Base-by-base conservation (phyloP, 768 basidiomycete species). In the Termitomyces sp. region DNA sequence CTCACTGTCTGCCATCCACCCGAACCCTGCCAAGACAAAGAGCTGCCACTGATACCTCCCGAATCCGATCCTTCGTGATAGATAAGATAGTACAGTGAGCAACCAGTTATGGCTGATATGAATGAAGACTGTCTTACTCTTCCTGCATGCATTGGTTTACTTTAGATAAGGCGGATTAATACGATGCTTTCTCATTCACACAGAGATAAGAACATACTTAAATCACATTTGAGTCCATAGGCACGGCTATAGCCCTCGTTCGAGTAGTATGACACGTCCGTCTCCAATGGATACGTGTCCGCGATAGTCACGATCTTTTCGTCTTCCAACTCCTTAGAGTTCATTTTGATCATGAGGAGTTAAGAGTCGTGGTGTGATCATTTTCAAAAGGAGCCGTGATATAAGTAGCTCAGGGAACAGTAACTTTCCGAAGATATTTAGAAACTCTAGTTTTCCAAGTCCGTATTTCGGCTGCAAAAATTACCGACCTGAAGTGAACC, bases 11-110 rank as follows among this genome's bases (percentile, higher is more conserved):
- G 75, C 77, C 42, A 76, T 60, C 78, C 80, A 80, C 54, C 79
- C 78, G 8, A 80, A 63, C 53, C 78, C 79, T 51, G 75, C 69
- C 10, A 81, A 68, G 23, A 72, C 23, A 63, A 81, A 80, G 37
- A 81, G 72, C 61, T 80, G 75, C 53, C 69, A 67, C 55, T 81
- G 80, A 67, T 81, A 81, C 42, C 71, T 72, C n/a, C 80, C 80
- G 35, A 77, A 81, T 45, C 80, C 78, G 46, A 81, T 78, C 57
- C 78, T 79, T 62, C 25, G 46, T 10, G 34, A 10, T 21, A 31
- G 7, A n/a, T 16, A n/a, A 59, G 53, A 50, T 31, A 9, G 23
- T 25, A 5, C 35, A 37, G n/a, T 37, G 35, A 37, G 35, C 35
- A 16, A 16, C 14, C 16, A 3, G 11, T 45, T 21, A 50, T 35